Base-by-base conservation (phyloP, 2,329 filamentous ascomycete species). In the Sporothrix sp. region DNA sequence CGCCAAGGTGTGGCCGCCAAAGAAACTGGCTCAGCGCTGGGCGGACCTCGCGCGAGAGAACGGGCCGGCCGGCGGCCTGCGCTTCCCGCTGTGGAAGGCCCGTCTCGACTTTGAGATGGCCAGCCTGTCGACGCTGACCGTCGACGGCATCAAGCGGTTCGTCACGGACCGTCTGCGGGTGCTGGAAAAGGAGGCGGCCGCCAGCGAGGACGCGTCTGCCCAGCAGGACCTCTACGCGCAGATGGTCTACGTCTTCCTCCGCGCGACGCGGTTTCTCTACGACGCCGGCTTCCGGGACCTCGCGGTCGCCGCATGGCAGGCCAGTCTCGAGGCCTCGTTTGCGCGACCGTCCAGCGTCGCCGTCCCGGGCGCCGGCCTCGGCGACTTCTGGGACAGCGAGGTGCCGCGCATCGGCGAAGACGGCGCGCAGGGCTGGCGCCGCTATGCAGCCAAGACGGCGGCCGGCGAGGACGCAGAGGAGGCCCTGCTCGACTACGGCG, bases 311-410 rank as follows among this genome's bases (percentile, higher is more conserved):
- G 73, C 84, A 5, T 96, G 91, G 89, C 91, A 97, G 66, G 85
- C 81, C 6, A 59, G 85, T 1, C 66, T 96, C 0, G 91, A 96
- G 61, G 71, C 84, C 48, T 80, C 78, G 16, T 76, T 88, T 53
- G 80, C 79, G 42, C 71, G 71, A 3, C 81, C 85, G 3, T 56
- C 58, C 2, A 49, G 20, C 14, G 21, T n/a, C n/a, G n/a, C 23
- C 13, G 28, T 13, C 8, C 37, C 32, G 20, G 46, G n/a, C 8
- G 35, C 43, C 14, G 38, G 38, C 10, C 39, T 56, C 14, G 43
- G 59, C 10, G 74, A 82, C 2, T 95, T 93, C 56, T 97, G 93
- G 93, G 88, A 95, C 53, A 86, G 81, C 51, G 91, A 96, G 61
- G 74, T 80, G 0, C 71, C 85, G 0, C 78, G 91, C 6, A 76